phyloP scores from a whole-genome alignment of 2,329 filamentous ascomycete species.

The Rutstroemia sp. region DNA sequence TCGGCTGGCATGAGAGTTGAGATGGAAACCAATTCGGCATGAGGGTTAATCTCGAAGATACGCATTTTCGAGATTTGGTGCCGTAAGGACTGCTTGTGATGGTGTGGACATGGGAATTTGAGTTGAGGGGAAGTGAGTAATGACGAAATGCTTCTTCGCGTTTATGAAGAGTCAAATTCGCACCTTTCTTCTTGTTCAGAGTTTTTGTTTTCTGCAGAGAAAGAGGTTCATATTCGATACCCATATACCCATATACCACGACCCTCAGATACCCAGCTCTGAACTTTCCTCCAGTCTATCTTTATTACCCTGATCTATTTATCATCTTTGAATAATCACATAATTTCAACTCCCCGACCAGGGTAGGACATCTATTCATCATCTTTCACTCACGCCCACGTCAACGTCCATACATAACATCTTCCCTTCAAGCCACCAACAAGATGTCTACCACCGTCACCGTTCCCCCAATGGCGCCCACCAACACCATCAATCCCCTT shows the following conservation, averaged over 20 bases:
- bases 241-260: not conserved
- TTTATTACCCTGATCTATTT: too few species aligned
- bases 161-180: conserved; percentile 6
- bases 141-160: conserved; percentile 2
- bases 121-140: not conserved
- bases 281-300: too few species aligned
- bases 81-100: not conserved
- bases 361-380: conserved; percentile 1
- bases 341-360: not conserved
- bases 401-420: conserved; percentile 3
- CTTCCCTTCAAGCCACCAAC: not conserved
- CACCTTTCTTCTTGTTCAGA: not conserved
- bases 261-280: not conserved
- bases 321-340: not conserved
- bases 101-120: not conserved
- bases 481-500: conserved; percentile 7
- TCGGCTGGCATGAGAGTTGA: not conserved
- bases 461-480: not conserved
- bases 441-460: not conserved
- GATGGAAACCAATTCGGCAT: not conserved
- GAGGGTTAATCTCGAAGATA: conserved; percentile 1
- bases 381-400: conserved; percentile 6
- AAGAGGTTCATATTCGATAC: conserved; percentile 1
- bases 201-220: not conserved
- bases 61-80: not conserved